A percentile compares a stretch with the other conserved stretches of the same genome.
Conservation (phyloP, 345 rosid genomes). For the Aquilaria yunnanensis region DNA sequence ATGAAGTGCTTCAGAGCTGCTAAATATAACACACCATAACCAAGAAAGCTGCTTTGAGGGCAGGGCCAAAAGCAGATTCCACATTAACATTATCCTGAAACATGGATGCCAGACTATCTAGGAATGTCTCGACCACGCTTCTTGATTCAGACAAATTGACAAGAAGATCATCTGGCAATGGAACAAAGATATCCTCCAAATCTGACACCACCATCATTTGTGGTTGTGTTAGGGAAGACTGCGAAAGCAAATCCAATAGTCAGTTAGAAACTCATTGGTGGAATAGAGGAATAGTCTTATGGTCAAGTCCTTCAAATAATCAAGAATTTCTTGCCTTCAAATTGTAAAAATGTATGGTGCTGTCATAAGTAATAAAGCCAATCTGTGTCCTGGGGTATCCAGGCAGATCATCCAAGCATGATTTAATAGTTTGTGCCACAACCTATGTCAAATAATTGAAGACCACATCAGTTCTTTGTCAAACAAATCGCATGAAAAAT, state of each 20-base stretch:
- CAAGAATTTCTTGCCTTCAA: slow-evolving; percentile 68
- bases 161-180: slow-evolving; percentile 96
- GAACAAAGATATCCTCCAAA: slow-evolving; percentile 87
- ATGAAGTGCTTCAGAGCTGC: background rate
- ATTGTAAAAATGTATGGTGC: slow-evolving; percentile 95
- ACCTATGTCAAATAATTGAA: slow-evolving; percentile 37
- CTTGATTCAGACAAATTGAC: slow-evolving; percentile 98
- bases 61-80: slow-evolving; percentile 99
- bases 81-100: slow-evolving; percentile 82
- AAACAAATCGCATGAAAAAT: too few relatives aligned
- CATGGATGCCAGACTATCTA: slow-evolving; percentile 93
- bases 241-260: slow-evolving; percentile 28
- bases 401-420: slow-evolving; percentile 92
- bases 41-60: slow-evolving; percentile 91
- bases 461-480: background rate
- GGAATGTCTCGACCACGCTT: slow-evolving; percentile 81
- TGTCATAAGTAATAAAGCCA: slow-evolving; percentile 95
- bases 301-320: slow-evolving; percentile 9
- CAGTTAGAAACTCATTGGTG: slow-evolving; percentile 5
- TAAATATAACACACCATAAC: slow-evolving; percentile 66
- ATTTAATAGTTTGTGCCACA: slow-evolving; percentile 88
- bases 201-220: slow-evolving; percentile 99
- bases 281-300: slow-evolving; percentile 5
- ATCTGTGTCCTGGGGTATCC: slow-evolving; percentile 98
- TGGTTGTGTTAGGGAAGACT: slow-evolving; percentile 97